Conservation (phyloP, 176 grass and related monocot species). For the Zoysia pacifica region DNA sequence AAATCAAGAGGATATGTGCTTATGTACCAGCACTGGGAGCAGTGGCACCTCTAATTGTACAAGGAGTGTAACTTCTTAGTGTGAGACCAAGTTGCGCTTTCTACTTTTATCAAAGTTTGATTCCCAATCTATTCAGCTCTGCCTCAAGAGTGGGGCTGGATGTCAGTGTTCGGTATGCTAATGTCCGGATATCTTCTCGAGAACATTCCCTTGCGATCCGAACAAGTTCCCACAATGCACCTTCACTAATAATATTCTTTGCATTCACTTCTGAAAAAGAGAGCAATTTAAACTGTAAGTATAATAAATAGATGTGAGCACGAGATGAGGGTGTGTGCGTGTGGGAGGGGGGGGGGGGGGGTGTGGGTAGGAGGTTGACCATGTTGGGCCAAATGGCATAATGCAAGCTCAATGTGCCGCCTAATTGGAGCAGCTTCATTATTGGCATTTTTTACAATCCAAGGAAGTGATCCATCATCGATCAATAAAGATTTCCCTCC, state of each 20-base stretch:
- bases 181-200: slow-evolving; percentile 87
- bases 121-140: slow-evolving; percentile 80
- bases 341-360: too few species aligned
- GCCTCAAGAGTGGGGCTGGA: slow-evolving; percentile 84
- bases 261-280: slow-evolving; percentile 78
- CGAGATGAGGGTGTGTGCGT: neutral
- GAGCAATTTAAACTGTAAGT: slow-evolving; percentile 17
- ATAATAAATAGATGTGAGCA: neutral
- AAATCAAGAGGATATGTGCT: slow-evolving; percentile 1
- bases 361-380: slow-evolving; percentile 37
- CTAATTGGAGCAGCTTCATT: slow-evolving; percentile 97
- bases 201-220: slow-evolving; percentile 93
- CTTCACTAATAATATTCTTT: slow-evolving; percentile 79
- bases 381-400: slow-evolving; percentile 98
- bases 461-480: slow-evolving; percentile 89
- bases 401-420: slow-evolving; percentile 90
- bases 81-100: neutral
- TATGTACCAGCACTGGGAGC: slow-evolving; percentile 29
- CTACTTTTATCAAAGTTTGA: slow-evolving; percentile 64
- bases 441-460: slow-evolving; percentile 98
- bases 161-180: slow-evolving; percentile 79
- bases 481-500: slow-evolving; percentile 80
- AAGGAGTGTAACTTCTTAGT: neutral
- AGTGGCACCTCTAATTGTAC: slow-evolving; percentile 17
- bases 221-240: slow-evolving; percentile 96